A percentile compares a stretch with the other conserved stretches of the same genome.
Conservation (phyloP, 495 filamentous ascomycete genomes). For the Penicillium desertorum region DNA sequence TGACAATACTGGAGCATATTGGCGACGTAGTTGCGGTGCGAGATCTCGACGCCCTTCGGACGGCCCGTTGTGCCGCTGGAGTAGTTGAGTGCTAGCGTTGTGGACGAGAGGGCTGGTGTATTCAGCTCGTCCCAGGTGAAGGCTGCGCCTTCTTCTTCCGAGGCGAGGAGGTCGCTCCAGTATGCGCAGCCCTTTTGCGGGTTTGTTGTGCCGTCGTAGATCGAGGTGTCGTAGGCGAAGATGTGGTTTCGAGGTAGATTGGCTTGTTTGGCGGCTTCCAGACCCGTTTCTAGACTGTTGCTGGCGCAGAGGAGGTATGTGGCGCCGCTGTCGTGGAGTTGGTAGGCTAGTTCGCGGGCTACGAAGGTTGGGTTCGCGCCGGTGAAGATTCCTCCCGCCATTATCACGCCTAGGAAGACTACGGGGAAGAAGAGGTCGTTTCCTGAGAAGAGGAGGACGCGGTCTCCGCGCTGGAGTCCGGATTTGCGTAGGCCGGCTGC, state of each 20-base stretch:
- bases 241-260: constrained; percentile 41
- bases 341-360: constrained; percentile 67
- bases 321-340: constrained; percentile 69
- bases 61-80: constrained; percentile 77
- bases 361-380: constrained; percentile 79
- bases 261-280: constrained; percentile 44
- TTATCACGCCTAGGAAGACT: constrained; percentile 68
- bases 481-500: constrained; percentile 65
- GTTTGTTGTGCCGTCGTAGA: constrained; percentile 40
- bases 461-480: constrained; percentile 67
- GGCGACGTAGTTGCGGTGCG: constrained; percentile 69
- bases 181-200: constrained; percentile 45
- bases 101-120: constrained; percentile 39
- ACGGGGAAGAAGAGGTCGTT: constrained; percentile 75
- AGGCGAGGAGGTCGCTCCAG: constrained; percentile 51
- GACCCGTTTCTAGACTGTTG: constrained; percentile 41
- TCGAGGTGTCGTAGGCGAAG: constrained; percentile 51
- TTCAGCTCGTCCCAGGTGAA: constrained; percentile 46
- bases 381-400: constrained; percentile 77
- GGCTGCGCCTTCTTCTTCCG: constrained; percentile 39
- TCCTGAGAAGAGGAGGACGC: constrained; percentile 69
- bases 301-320: constrained; percentile 61
- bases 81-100: constrained; percentile 65
- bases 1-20: constrained; percentile 62
- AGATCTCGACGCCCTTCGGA: constrained; percentile 81